These are phyloP conservation scores for Coemansia sp. DNA, from an alignment of 192 early-diverging fungal species.

Conservation along the genomic window DNA sequence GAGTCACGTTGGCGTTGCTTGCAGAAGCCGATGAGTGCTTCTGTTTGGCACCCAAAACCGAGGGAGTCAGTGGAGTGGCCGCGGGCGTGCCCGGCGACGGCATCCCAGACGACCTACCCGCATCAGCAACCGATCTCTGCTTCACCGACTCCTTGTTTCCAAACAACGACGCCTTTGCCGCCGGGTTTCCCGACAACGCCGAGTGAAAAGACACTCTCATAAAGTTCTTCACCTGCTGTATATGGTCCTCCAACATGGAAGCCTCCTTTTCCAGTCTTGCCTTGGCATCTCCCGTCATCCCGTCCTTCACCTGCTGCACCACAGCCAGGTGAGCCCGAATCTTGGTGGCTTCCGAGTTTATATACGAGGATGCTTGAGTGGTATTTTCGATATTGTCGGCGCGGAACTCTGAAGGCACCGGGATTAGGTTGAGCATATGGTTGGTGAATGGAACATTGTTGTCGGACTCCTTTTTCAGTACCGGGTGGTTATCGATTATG, in stretches of 20 bases:
- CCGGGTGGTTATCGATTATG: slow-evolving; percentile 46
- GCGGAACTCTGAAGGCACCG: slow-evolving; percentile 32
- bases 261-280: slow-evolving; percentile 25
- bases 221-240: slow-evolving; percentile 36
- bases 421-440: slow-evolving; percentile 39
- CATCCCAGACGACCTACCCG: background rate
- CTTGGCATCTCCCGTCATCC: slow-evolving; percentile 30
- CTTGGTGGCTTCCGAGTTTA: slow-evolving; percentile 38
- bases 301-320: slow-evolving; percentile 30
- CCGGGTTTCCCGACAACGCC: slow-evolving; percentile 38
- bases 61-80: slow-evolving; percentile 25
- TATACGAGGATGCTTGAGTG: slow-evolving; percentile 36
- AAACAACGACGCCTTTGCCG: slow-evolving; percentile 22
- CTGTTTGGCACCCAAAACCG: slow-evolving; percentile 23
- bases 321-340: slow-evolving; percentile 37
- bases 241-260: slow-evolving; percentile 27
- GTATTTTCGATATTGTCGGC: slow-evolving; percentile 28
- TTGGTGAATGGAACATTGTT: slow-evolving; percentile 52
- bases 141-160: slow-evolving; percentile 7
- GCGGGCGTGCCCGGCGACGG: slow-evolving; percentile 17
- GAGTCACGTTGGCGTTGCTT: slow-evolving; percentile 29
- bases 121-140: background rate
- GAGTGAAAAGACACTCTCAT: slow-evolving; percentile 44
- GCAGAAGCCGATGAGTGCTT: background rate
- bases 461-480: slow-evolving; percentile 43